phyloP scores from a whole-genome alignment of 2,329 filamentous ascomycete genomes.

The Clarireedia monteithiana region DNA sequence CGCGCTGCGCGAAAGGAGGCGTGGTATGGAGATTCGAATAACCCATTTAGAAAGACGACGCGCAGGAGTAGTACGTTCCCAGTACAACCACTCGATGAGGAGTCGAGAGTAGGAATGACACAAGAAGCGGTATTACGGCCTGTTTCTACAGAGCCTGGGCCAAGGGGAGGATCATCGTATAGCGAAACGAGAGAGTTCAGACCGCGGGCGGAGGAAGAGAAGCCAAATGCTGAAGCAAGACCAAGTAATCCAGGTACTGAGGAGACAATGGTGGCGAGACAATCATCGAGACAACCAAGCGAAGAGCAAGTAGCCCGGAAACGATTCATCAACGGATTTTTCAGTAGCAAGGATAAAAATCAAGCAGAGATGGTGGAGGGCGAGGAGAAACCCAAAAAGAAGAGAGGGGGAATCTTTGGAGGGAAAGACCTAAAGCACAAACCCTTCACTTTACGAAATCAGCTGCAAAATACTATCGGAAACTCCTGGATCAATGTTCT shows the following conservation, averaged over 20 bases:
- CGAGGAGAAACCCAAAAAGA: constrained; percentile 15
- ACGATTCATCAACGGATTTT: constrained; percentile 17
- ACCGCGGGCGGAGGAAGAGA: constrained; percentile 11
- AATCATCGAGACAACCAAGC: constrained; percentile 11
- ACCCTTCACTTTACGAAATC: constrained; percentile 51
- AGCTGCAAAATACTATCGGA: constrained; percentile 67
- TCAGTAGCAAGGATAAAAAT: constrained; percentile 9
- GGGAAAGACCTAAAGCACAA: constrained; percentile 36
- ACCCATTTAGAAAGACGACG: constrained; percentile 23
- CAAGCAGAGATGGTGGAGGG: constrained; percentile 9
- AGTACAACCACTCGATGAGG: constrained; percentile 6
- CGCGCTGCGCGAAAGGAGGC: constrained; percentile 27
- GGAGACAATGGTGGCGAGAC: constrained; percentile 11
- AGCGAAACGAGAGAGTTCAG: constrained; percentile 3
- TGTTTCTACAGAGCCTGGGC: constrained; percentile 14
- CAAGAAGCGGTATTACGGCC: constrained; percentile 10
- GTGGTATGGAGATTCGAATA: constrained; percentile 26
- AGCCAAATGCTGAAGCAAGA: constrained; percentile 5
- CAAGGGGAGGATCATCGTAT: neutral
- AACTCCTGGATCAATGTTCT: constrained; percentile 84
- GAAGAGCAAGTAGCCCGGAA: constrained; percentile 17
- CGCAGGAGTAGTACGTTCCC: constrained; percentile 14
- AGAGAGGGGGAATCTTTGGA: constrained; percentile 25
- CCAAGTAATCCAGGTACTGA: constrained; percentile 15
- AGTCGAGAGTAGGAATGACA: neutral